These are phyloP conservation scores for Hura crepitans DNA, from an alignment of 441 rosid species.

Conservation along the genomic window DNA sequence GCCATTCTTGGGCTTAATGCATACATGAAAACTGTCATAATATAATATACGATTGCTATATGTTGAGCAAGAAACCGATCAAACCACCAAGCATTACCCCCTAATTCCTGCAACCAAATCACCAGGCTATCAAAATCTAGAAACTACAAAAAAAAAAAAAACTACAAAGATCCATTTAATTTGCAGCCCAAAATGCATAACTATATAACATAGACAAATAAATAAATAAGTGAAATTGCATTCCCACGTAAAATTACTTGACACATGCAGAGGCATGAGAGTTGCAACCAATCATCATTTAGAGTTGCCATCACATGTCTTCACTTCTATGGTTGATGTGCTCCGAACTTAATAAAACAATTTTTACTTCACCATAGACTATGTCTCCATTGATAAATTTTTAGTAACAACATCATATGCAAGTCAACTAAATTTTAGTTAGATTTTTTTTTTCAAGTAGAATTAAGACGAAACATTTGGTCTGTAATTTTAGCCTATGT, in stretches of 20 bases:
- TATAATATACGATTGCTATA: slow-evolving; percentile 66
- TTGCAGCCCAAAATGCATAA: not conserved
- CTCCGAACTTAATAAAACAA: not conserved
- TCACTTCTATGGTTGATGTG: not conserved
- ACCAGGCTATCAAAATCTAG: slow-evolving; percentile 7
- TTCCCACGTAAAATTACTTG: too few relatives aligned
- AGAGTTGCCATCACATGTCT: not conserved
- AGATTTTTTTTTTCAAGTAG: too few relatives aligned
- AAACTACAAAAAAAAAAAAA: not conserved
- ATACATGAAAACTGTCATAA: slow-evolving; percentile 87
- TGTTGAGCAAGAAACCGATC: slow-evolving; percentile 87
- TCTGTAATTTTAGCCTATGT: too few relatives aligned
- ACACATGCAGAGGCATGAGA: not conserved
- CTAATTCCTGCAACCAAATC: slow-evolving; percentile 66
- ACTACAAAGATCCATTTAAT: not conserved
- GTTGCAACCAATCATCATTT: not conserved
- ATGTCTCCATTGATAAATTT: not conserved
- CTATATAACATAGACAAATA: not conserved
- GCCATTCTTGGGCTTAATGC: slow-evolving; percentile 95
- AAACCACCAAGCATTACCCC: slow-evolving; percentile 92
- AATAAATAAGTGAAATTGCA: not conserved
- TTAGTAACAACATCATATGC: not conserved
- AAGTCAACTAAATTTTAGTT: too few relatives aligned
- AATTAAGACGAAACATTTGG: too few relatives aligned
- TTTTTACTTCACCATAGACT: not conserved